A percentile compares a stretch with the other conserved stretches of the same genome.
These are phyloP conservation scores for Hamigera avellanea DNA, from an alignment of 495 filamentous ascomycete genomes.

Conservation along the genomic window DNA sequence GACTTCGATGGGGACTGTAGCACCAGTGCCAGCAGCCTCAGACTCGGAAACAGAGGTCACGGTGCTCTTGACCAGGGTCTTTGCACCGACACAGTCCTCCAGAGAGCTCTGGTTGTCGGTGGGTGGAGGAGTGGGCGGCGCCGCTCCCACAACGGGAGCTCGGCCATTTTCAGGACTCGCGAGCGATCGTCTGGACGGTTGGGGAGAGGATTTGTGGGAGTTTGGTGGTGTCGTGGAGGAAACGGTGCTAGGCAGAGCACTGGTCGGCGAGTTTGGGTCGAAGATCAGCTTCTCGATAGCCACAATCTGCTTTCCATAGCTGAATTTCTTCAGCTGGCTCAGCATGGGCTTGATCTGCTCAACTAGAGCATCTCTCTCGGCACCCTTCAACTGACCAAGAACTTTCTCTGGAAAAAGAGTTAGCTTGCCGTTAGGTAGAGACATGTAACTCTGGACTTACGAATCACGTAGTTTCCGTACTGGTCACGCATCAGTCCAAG, in stretches of 20 bases:
- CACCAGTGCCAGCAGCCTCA: conserved; percentile 20
- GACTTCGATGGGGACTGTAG: conserved; percentile 20
- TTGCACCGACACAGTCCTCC: conserved; percentile 19
- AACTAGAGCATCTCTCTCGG: conserved; percentile 54
- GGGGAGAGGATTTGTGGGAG: conserved; percentile 37
- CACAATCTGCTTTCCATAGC: conserved; percentile 69
- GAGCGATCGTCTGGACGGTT: conserved; percentile 26
- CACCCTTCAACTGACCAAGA: conserved; percentile 52
- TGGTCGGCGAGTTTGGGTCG: conserved; percentile 19
- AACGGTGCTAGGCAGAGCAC: conserved; percentile 13
- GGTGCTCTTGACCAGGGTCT: conserved; percentile 22
- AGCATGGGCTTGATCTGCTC: conserved; percentile 68
- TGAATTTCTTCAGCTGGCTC: conserved; percentile 55
- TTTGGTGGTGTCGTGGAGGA: conserved; percentile 32
- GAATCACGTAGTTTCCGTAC: conserved; percentile 94
- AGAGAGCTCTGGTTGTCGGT: conserved; percentile 25
- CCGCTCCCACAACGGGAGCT: conserved; percentile 22
- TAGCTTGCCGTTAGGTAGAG: conserved; percentile 10
- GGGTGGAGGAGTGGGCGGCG: conserved; percentile 33
- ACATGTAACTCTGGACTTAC: conserved; percentile 41
- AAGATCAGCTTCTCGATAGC: conserved; percentile 55
- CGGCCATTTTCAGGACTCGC: conserved; percentile 18
- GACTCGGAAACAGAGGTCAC: conserved; percentile 23
- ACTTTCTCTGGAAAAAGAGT: conserved; percentile 55
- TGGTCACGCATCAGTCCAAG: conserved; percentile 76